Conservation (phyloP, 1,139 yeast species). For the Suhomyces bokatorum region DNA sequence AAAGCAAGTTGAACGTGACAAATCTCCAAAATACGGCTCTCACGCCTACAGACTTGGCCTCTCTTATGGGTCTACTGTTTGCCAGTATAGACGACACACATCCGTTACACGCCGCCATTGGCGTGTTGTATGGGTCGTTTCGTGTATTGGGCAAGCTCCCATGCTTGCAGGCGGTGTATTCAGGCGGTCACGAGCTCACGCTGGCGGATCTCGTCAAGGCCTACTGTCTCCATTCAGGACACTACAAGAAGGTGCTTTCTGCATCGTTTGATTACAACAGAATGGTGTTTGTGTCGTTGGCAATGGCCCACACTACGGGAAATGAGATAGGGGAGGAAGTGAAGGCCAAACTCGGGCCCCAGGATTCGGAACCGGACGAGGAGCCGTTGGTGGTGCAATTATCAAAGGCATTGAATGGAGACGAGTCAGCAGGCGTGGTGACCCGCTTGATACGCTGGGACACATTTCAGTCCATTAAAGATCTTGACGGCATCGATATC, state of each 20-base stretch:
- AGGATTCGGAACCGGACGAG: slow-evolving; percentile 9
- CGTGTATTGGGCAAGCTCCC: slow-evolving; percentile 35
- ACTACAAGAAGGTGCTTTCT: slow-evolving; percentile 23
- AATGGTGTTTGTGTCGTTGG: slow-evolving; percentile 28
- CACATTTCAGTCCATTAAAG: slow-evolving; percentile 19
- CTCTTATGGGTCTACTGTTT: slow-evolving; percentile 21
- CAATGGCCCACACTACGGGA: slow-evolving; percentile 1
- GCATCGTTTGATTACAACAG: slow-evolving; percentile 26
- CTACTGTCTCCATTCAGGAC: slow-evolving; percentile 28
- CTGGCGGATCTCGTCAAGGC: slow-evolving; percentile 29
- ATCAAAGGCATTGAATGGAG: slow-evolving; percentile 10
- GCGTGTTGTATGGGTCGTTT: slow-evolving; percentile 25
- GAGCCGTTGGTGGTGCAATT: slow-evolving; percentile 14
- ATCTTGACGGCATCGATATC: slow-evolving; percentile 32
- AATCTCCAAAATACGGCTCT: slow-evolving; percentile 21
- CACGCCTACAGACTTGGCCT: slow-evolving; percentile 24
- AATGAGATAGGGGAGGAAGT: not conserved
- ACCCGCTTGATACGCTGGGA: slow-evolving; percentile 27
- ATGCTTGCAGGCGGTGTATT: slow-evolving; percentile 23
- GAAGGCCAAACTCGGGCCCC: slow-evolving; percentile 1
- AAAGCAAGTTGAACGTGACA: slow-evolving; percentile 24
- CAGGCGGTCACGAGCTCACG: slow-evolving; percentile 17
- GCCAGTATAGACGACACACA: slow-evolving; percentile 14
- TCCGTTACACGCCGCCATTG: slow-evolving; percentile 3
- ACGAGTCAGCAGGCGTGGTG: slow-evolving; percentile 16